These are phyloP conservation scores for Skeletonema menzelii DNA, from an alignment of 108 stramenopile species.

Conservation along the genomic window DNA sequence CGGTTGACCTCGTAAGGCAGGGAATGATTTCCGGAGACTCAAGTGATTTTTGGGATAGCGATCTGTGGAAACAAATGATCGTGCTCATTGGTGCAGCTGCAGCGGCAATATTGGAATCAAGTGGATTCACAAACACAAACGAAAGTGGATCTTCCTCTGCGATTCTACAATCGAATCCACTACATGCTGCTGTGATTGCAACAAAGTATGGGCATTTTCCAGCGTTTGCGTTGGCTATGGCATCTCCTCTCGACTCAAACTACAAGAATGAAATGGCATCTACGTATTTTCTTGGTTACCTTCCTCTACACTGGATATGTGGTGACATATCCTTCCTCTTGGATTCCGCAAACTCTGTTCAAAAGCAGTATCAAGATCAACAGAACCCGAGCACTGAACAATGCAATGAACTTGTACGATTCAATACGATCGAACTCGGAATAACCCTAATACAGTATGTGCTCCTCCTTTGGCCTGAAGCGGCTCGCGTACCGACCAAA, in stretches of 20 bases:
- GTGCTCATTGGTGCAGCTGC: constrained; percentile 8
- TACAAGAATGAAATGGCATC: constrained; percentile 10
- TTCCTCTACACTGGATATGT: constrained; percentile 40
- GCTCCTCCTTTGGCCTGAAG: constrained; percentile 11
- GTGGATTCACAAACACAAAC: not conserved
- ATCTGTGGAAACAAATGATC: constrained; percentile 7
- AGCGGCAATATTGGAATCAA: not conserved
- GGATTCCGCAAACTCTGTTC: not conserved
- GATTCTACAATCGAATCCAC: not conserved
- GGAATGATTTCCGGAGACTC: not conserved
- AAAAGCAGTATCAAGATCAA: not conserved
- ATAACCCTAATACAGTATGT: constrained; percentile 21
- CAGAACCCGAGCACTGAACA: constrained; percentile 2
- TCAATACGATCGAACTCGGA: not conserved
- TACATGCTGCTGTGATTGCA: constrained; percentile 28
- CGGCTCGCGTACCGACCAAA: constrained; percentile 20
- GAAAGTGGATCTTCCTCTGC: not conserved
- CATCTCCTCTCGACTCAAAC: not conserved
- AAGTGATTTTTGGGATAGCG: not conserved
- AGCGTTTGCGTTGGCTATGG: constrained; percentile 9
- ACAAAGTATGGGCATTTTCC: constrained; percentile 36
- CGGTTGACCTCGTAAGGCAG: not conserved
- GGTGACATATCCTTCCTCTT: not conserved
- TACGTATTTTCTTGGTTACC: constrained; percentile 14
- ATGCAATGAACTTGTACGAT: constrained; percentile 4